Evolutionary conservation across 768 basidiomycete species (phyloP).

Genomic region (Leccinellum albellum): DNA sequence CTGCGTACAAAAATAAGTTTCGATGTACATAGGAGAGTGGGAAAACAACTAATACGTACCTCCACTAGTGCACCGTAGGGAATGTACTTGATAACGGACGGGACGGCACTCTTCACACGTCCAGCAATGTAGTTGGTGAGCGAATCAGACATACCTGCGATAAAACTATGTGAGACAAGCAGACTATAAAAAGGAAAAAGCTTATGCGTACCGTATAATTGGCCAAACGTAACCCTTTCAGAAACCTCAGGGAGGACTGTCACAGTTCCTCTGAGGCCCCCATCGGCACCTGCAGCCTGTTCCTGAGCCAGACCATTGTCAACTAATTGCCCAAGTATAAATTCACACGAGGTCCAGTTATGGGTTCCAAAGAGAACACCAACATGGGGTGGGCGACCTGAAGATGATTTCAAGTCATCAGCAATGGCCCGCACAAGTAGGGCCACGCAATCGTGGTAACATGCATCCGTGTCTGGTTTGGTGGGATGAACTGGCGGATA

Average conservation of each 20-base stretch:
- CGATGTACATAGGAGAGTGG: background rate
- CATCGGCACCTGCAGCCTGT: slow-evolving; percentile 9
- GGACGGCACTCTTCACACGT: slow-evolving; percentile 48
- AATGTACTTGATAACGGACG: slow-evolving; percentile 80
- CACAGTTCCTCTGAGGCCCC: slow-evolving; percentile 29
- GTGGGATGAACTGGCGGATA: slow-evolving; percentile 64
- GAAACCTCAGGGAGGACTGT: slow-evolving; percentile 51
- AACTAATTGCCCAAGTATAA: slow-evolving; percentile 60
- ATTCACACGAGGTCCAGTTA: slow-evolving; percentile 65
- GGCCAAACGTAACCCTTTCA: slow-evolving; percentile 70
- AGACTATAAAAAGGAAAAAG: background rate
- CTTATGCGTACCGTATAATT: slow-evolving; percentile 67
- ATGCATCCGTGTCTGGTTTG: slow-evolving; percentile 70
- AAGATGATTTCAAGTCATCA: slow-evolving; percentile 40
- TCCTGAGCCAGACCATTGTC: slow-evolving; percentile 43
- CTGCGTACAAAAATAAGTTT: slow-evolving; percentile 28
- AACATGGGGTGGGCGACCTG: slow-evolving; percentile 29
- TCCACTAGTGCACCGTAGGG: slow-evolving; percentile 73
- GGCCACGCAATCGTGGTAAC: slow-evolving; percentile 61
- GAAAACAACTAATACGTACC: slow-evolving; percentile 31
- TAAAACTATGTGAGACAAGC: background rate
- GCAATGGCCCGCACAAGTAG: slow-evolving; percentile 55
- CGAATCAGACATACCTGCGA: slow-evolving; percentile 79
- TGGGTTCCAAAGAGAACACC: slow-evolving; percentile 86
- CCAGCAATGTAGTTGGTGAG: slow-evolving; percentile 68